Evolutionary conservation across 2,329 filamentous ascomycete species (phyloP).

Genomic region (Cladosporium sp.): DNA sequence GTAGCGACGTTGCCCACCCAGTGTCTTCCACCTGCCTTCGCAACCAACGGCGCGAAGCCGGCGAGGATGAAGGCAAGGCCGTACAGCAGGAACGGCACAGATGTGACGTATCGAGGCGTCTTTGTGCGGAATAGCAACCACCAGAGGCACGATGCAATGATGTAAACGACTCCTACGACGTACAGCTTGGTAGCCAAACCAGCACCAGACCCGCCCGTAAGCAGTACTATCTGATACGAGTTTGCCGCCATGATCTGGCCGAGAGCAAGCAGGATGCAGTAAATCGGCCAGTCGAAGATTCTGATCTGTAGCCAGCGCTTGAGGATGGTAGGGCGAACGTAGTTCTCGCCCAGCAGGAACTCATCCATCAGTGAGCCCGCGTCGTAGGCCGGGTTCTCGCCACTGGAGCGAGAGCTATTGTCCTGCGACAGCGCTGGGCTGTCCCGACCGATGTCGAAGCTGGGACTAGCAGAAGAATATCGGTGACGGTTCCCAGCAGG

Average conservation of each 20-base stretch:
- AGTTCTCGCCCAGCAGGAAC: slow-evolving; percentile 46
- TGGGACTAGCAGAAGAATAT: slow-evolving; percentile 23
- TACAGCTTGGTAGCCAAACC: slow-evolving; percentile 53
- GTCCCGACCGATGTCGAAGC: slow-evolving; percentile 25
- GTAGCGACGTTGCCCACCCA: slow-evolving; percentile 59
- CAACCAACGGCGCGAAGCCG: slow-evolving; percentile 53
- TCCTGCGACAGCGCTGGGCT: not conserved
- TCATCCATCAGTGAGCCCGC: not conserved
- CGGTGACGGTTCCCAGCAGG: slow-evolving; percentile 1
- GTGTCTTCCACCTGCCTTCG: slow-evolving; percentile 36
- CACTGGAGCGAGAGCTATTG: slow-evolving; percentile 30
- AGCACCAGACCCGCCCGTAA: slow-evolving; percentile 58
- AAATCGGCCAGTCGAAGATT: slow-evolving; percentile 58
- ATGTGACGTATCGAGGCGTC: slow-evolving; percentile 50
- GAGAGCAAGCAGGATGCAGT: slow-evolving; percentile 57
- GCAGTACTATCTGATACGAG: slow-evolving; percentile 61
- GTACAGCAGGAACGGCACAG: slow-evolving; percentile 58
- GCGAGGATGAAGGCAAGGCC: slow-evolving; percentile 58
- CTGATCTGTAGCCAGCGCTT: slow-evolving; percentile 54
- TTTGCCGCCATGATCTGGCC: slow-evolving; percentile 61
- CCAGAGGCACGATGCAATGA: slow-evolving; percentile 55
- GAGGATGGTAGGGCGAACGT: slow-evolving; percentile 53
- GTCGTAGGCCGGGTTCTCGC: slow-evolving; percentile 38
- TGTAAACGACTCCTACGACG: slow-evolving; percentile 55
- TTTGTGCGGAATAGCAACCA: slow-evolving; percentile 53